Evolutionary conservation across 305 asterid genomes (phyloP).

Genomic region (Solanum aculeatissimum): DNA sequence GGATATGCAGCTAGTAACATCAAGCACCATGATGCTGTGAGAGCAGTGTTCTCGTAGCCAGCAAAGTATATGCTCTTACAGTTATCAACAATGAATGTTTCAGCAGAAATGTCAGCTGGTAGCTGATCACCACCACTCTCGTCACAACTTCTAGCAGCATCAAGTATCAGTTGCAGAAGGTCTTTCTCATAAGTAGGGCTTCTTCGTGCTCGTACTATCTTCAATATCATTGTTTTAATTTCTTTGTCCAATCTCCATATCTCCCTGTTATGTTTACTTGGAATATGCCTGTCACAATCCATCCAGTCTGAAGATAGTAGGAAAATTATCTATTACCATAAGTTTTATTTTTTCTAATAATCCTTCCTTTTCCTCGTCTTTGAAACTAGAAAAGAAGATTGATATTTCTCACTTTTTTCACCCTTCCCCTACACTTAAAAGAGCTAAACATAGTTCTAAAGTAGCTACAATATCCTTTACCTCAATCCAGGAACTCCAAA

Average conservation of each 20-base stretch:
- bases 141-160: constrained; percentile 34
- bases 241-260: constrained; percentile 50
- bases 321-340: neutral
- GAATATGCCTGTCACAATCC: constrained; percentile 42
- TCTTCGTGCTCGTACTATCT: constrained; percentile 27
- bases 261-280: constrained; percentile 41
- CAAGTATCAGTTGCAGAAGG: constrained; percentile 38
- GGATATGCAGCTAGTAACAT: constrained; percentile 61
- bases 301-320: neutral
- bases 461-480: constrained; percentile 13
- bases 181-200: constrained; percentile 26
- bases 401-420: neutral
- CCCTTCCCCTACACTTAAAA: neutral
- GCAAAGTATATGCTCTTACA: constrained; percentile 72
- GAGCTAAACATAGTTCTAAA: neutral
- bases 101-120: constrained; percentile 24
- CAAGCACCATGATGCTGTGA: constrained; percentile 68
- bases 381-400: neutral
- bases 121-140: constrained; percentile 14
- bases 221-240: constrained; percentile 38
- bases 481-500: constrained; percentile 66
- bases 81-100: constrained; percentile 47
- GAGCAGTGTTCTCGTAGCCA: constrained; percentile 59
- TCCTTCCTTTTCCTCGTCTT: neutral
- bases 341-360: neutral